Evolutionary conservation across 352 stramenopile species (phyloP), one percentile per base, ranked within the genome.

Genomic region (Phytopythium cucurbitacearum): DNA sequence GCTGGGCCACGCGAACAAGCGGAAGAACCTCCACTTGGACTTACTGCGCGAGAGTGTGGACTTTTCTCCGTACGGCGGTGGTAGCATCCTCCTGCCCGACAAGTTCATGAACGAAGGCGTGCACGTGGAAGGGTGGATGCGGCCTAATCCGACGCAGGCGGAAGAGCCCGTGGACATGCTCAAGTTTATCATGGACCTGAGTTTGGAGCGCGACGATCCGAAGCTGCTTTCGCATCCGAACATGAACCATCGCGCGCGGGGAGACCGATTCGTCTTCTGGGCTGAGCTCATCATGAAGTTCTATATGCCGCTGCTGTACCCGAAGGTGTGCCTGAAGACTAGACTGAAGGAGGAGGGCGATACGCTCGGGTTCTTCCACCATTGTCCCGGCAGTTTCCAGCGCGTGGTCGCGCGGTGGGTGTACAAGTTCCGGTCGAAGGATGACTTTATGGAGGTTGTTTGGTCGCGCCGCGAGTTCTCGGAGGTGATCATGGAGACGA

Each of bases 171-270:
- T 95, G 3, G 85, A 95, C 56, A 95, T 95, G 85, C 71, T 95
- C 40, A 93, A 93, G 60, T 95, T 92, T 48, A 56, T 95, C 11
- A 95, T 95, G 85, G 85, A 95, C 56, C 60, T 95, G 35, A 95
- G 85, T 56, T 69, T 95, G 6, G 85, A 95, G 50, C 67, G 71
- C 15, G 80, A 93, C 51, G 80, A 90, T 10, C 40, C 66, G 0
- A 80, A 71, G 42, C 54, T 76, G 21, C 38, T 76, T 2, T 40
- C 53, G 5, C 62, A 87, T 40, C 60, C 64, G 1, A 84, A 72
- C 40, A 49, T 78, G n/a, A 77, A 78, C 40, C 61, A 73, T 40
- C 66, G 68, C n/a, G 56, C 63, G 8, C 68, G 71, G n/a, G 69
- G 68, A 16, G 80, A 94, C 48, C 71, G 85, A 2, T 95, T 95